phyloP scores from a whole-genome alignment of 129 eudicot species.

The Saussurea involucrata region DNA sequence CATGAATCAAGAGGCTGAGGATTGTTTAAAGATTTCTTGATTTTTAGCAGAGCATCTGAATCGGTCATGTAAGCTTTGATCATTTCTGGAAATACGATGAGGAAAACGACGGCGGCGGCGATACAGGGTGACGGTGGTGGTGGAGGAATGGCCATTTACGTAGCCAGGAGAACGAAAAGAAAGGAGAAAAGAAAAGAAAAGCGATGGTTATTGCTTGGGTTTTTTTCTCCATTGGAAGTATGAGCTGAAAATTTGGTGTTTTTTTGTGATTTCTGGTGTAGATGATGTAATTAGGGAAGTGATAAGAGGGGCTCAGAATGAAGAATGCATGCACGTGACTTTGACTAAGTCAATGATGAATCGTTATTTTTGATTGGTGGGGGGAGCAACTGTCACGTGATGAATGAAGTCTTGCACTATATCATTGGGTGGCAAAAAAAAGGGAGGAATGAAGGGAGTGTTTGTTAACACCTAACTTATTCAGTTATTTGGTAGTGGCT shows the following conservation, averaged over 20 bases:
- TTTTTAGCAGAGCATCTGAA: constrained; percentile 54
- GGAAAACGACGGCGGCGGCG: constrained; percentile 5
- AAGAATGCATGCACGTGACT: constrained; percentile 12
- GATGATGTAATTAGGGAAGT: constrained; percentile 1
- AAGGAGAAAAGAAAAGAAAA: background rate
- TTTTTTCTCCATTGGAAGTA: constrained; percentile 23
- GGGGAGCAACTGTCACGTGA: background rate
- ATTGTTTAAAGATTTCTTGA: constrained; percentile 40
- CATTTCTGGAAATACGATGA: constrained; percentile 19
- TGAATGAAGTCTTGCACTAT: too few species aligned
- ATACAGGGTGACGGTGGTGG: constrained; percentile 4
- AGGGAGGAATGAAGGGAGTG: too few species aligned
- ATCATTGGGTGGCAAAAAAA: background rate
- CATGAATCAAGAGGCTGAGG: constrained; percentile 57
- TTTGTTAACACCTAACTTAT: too few species aligned
- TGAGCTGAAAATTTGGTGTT: constrained; percentile 26
- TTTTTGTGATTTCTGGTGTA: constrained; percentile 27
- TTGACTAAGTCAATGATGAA: constrained; percentile 28
- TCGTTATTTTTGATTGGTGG: constrained; percentile 3
- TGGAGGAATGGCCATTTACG: constrained; percentile 30
- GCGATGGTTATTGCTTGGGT: constrained; percentile 9
- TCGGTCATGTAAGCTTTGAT: constrained; percentile 41
- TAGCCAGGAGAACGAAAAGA: constrained; percentile 18
- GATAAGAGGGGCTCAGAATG: constrained; percentile 32
- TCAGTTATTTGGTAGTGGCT: too few species aligned